Conservation (phyloP, 2,329 filamentous ascomycete species). For the Arthrobotrys sphaeroides region DNA sequence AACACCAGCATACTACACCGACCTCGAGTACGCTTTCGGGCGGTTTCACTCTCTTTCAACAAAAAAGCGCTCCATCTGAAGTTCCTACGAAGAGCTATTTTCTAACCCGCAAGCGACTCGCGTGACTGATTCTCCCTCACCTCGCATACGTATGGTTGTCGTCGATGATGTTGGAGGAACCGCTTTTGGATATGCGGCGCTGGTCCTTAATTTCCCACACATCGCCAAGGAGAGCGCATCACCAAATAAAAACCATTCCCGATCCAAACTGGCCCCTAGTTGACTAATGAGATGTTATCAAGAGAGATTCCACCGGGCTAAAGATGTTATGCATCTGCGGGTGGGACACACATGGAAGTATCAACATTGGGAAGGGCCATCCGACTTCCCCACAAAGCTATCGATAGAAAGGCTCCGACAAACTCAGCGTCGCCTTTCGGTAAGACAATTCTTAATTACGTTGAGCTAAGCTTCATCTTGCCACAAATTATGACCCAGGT, state of each 20-base stretch:
- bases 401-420: conserved; percentile 16
- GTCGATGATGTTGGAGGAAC: conserved; percentile 38
- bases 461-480: conserved; percentile 5
- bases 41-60: conserved; percentile 23
- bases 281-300: conserved; percentile 3
- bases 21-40: conserved; percentile 22
- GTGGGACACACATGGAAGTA: conserved; percentile 5
- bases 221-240: conserved; percentile 11
- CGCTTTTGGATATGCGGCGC: conserved; percentile 44
- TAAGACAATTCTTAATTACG: neutral
- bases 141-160: conserved; percentile 3
- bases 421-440: conserved; percentile 1
- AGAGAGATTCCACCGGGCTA: neutral
- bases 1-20: conserved; percentile 7
- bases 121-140: conserved; percentile 21
- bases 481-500: neutral
- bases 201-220: conserved; percentile 52
- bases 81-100: conserved; percentile 3
- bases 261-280: neutral
- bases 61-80: neutral
- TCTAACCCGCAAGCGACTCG: conserved; percentile 38
- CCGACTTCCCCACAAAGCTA: conserved; percentile 16
- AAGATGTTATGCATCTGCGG: conserved; percentile 21
- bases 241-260: conserved; percentile 8
- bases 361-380: conserved; percentile 4